Percentiles rank a stretch among this genome's conserved stretches.
phyloP scores from a whole-genome alignment of 23 red algal species.

The Gracilaria gracilis region DNA sequence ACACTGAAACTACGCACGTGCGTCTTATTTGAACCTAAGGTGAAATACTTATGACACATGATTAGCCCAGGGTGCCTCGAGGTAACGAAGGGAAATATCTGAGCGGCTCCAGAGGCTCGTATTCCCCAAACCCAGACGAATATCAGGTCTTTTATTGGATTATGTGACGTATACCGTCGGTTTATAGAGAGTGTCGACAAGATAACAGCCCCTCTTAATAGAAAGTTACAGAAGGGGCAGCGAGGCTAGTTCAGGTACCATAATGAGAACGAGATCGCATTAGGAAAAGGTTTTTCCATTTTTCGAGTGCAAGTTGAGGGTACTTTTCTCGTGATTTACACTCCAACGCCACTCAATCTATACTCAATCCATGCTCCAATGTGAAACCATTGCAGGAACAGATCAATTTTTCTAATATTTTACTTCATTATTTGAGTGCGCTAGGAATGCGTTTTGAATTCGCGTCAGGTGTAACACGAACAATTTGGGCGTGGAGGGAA shows the following conservation, averaged over 20 bases:
- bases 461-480: too few relatives aligned
- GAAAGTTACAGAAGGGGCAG: neutral
- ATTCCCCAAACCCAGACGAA: constrained; percentile 14
- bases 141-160: constrained; percentile 27
- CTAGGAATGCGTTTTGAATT: too few relatives aligned
- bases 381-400: too few relatives aligned
- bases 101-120: neutral
- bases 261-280: neutral
- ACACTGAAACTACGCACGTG: constrained; percentile 32
- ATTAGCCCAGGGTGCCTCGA: constrained; percentile 11
- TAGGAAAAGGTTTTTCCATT: too few relatives aligned
- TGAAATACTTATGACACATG: constrained; percentile 18
- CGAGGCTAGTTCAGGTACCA: neutral
- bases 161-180: constrained; percentile 46
- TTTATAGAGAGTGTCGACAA: constrained; percentile 11
- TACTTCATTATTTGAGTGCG: too few relatives aligned
- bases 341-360: too few relatives aligned
- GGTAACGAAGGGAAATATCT: neutral
- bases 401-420: too few relatives aligned
- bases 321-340: too few relatives aligned
- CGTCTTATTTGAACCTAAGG: neutral
- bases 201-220: constrained; percentile 11
- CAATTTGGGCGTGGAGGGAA: too few relatives aligned
- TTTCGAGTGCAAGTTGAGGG: too few relatives aligned
- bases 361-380: too few relatives aligned